Conservation (phyloP, 495 filamentous ascomycete genomes). For the Trichodelitschia bisporula region DNA sequence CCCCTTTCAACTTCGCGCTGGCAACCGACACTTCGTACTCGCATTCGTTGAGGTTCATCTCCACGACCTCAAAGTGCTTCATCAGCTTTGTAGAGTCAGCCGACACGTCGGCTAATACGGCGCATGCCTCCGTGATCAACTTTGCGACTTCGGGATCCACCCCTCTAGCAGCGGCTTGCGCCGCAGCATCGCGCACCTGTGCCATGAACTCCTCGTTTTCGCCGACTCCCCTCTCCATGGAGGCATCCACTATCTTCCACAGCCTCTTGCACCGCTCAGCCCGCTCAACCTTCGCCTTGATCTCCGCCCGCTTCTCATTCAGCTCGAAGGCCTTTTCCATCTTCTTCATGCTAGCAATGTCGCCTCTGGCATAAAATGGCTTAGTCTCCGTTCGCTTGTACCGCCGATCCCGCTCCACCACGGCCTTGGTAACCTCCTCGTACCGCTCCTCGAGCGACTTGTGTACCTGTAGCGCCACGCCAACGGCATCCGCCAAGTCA, state of each 20-base stretch:
- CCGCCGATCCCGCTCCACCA: constrained; percentile 15
- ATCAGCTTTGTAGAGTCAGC: constrained; percentile 10
- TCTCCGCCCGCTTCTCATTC: constrained; percentile 11
- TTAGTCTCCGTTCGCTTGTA: constrained; percentile 17
- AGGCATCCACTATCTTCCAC: constrained; percentile 11
- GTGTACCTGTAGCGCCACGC: constrained; percentile 3
- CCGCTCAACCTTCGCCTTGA: constrained; percentile 5
- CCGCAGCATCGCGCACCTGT: constrained; percentile 9
- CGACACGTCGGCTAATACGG: constrained; percentile 6
- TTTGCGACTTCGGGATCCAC: too few relatives aligned
- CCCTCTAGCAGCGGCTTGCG: constrained; percentile 1
- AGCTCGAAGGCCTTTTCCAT: constrained; percentile 19
- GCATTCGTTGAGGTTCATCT: constrained; percentile 8
- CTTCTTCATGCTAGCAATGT: constrained; percentile 17
- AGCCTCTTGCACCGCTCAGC: constrained; percentile 9
- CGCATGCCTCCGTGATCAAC: constrained; percentile 4
- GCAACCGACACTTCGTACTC: constrained; percentile 10
- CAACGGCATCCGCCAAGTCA: neutral
- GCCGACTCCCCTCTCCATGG: constrained; percentile 13
- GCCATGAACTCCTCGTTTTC: constrained; percentile 11
- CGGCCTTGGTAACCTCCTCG: constrained; percentile 12
- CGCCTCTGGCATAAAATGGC: constrained; percentile 13
- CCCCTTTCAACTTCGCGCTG: constrained; percentile 7
- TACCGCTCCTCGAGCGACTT: constrained; percentile 12
- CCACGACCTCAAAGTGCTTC: constrained; percentile 11